These are phyloP conservation scores for Blyttiomyces sp. DNA, from an alignment of 371 early-diverging fungal species.

Conservation along the genomic window DNA sequence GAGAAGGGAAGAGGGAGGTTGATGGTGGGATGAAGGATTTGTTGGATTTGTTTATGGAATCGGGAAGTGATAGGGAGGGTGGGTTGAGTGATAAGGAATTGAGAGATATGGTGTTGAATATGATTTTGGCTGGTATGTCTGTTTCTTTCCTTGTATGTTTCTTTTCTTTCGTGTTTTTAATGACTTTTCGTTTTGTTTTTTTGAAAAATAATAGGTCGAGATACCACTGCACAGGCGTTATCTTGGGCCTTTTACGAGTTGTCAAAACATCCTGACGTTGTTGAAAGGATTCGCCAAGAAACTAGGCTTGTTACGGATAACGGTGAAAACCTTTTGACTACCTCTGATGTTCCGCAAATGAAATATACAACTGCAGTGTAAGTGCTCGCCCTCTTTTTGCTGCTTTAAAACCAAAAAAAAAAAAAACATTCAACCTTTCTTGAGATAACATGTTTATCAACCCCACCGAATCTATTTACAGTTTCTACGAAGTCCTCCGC, in stretches of 20 bases:
- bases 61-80: conserved; percentile 47
- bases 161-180: too few relatives aligned
- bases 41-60: conserved; percentile 60
- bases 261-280: conserved; percentile 41
- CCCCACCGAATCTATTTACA: neutral
- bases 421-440: too few relatives aligned
- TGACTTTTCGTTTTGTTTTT: too few relatives aligned
- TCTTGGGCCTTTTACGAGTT: conserved; percentile 63
- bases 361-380: conserved; percentile 20
- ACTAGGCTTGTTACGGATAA: conserved; percentile 30
- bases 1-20: neutral
- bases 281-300: conserved; percentile 48
- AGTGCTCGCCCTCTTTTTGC: neutral
- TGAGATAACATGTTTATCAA: too few relatives aligned
- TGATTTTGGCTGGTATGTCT: conserved; percentile 6
- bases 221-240: conserved; percentile 69
- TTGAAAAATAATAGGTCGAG: conserved; percentile 27
- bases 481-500: conserved; percentile 67
- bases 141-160: too few relatives aligned
- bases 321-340: conserved; percentile 38
- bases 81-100: conserved; percentile 51
- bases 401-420: neutral
- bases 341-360: conserved; percentile 44
- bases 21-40: conserved; percentile 37
- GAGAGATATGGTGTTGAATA: conserved; percentile 61